Percentiles rank a stretch among this genome's conserved stretches.
phyloP scores from a whole-genome alignment of 2,329 filamentous ascomycete species.

The Xylariaceae sp. region DNA sequence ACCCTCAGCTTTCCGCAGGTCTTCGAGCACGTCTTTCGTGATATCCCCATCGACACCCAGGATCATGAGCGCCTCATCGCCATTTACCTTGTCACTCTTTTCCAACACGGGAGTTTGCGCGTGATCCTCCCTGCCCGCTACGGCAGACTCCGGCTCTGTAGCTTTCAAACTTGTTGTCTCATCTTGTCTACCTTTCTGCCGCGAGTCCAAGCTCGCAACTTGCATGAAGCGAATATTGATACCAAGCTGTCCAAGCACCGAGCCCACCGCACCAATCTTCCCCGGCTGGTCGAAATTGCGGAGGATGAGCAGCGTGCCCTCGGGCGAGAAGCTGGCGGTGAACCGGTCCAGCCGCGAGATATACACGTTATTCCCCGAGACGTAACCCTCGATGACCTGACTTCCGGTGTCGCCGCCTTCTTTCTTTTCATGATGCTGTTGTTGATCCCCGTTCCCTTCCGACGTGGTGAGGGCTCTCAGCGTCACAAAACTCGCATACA shows the following conservation, averaged over 20 bases:
- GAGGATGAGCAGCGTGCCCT: conserved; percentile 77
- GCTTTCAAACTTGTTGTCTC: neutral
- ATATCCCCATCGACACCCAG: conserved; percentile 74
- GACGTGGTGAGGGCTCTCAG: conserved; percentile 59
- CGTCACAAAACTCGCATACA: conserved; percentile 75
- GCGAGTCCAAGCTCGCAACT: conserved; percentile 27
- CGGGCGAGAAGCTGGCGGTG: conserved; percentile 73
- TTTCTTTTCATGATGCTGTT: neutral
- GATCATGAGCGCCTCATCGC: conserved; percentile 82
- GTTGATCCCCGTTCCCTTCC: conserved; percentile 27
- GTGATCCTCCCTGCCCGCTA: neutral
- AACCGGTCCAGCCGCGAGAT: conserved; percentile 79
- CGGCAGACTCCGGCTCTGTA: neutral
- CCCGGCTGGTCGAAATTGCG: conserved; percentile 83
- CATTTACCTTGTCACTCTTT: conserved; percentile 40
- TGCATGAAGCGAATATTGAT: conserved; percentile 85
- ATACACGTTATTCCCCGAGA: conserved; percentile 67
- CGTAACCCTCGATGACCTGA: conserved; percentile 68
- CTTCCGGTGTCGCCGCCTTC: neutral
- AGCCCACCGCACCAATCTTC: conserved; percentile 82
- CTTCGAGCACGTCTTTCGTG: conserved; percentile 59
- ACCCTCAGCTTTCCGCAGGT: conserved; percentile 57
- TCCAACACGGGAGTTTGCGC: conserved; percentile 4
- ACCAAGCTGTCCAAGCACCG: conserved; percentile 69
- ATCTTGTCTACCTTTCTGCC: neutral